Evolutionary conservation across 2,329 filamentous ascomycete genomes (phyloP), one percentile per base, ranked within the genome.

Genomic region (Colletotrichum tanaceti): DNA sequence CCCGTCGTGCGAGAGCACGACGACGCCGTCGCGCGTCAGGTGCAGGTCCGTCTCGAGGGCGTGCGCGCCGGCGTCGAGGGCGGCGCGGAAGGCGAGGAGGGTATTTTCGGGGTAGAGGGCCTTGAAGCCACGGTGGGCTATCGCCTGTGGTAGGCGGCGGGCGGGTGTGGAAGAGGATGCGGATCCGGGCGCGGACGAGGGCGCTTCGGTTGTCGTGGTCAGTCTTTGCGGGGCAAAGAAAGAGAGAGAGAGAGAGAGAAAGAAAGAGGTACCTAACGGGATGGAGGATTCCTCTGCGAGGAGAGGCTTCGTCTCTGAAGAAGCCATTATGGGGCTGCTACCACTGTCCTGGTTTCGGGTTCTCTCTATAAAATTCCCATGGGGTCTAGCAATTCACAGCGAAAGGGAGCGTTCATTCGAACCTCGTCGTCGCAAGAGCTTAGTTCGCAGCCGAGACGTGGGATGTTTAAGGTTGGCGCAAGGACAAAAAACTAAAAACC

Each of bases 41-140:
- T 97, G 94, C 10, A 98, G 79, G 75, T 98, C 95, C 20, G 93
- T 97, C 81, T 98, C 95, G 35, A 98, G 82, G 0, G 91, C 95
- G 74, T 97, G 88, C 0, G 92, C 89, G 22, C 93, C 93, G 20
- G 89, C 89, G 39, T 88, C 82, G 2, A 95, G 86, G 1, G 94
- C 94, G 35, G 86, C 90, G 65, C 83, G 83, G 80, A 97, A 97
- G 9, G 92, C 91, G 18, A 84, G 86, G 85, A 98, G 89, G 1
- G 92, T 91, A 80, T 98, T 98, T 79, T 98, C 95, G 0, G 95
- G 93, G 73, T 86, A 92, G 59, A 85, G 85, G 0, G 90, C 89
- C 77, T 93, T 95, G 84, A 90, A 93, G 52, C 93, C 93, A 65
- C 93, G 86, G 81, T 95, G 93, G 1, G 91, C 91, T 71, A 96